These are phyloP conservation scores for Mycena metata DNA, from an alignment of 768 basidiomycete species.

Conservation along the genomic window DNA sequence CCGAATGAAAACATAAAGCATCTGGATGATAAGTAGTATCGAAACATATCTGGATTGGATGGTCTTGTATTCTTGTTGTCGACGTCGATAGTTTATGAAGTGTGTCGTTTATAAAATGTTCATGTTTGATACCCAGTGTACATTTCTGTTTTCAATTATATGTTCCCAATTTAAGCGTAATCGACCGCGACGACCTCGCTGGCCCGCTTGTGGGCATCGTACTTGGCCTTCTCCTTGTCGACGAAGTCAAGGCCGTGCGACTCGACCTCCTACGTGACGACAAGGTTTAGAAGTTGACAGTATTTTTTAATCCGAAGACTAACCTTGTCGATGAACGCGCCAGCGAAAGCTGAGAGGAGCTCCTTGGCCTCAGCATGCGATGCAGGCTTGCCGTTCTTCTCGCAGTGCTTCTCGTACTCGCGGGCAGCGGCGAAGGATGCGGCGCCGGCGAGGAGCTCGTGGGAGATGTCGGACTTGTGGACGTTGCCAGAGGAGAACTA, in stretches of 20 bases:
- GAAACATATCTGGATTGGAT: too few relatives aligned
- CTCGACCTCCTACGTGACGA: constrained; percentile 60
- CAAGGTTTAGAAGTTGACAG: constrained; percentile 36
- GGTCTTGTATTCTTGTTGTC: too few relatives aligned
- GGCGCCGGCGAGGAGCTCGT: constrained; percentile 69
- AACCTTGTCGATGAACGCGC: constrained; percentile 55
- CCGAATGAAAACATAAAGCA: too few relatives aligned
- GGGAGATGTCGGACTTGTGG: constrained; percentile 65
- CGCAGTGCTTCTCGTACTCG: constrained; percentile 50
- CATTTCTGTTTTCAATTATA: constrained; percentile 23
- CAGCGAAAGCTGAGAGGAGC: constrained; percentile 59
- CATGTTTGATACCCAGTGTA: not conserved
- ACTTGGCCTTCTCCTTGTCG: constrained; percentile 59
- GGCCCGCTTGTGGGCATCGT: constrained; percentile 39
- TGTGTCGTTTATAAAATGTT: too few relatives aligned
- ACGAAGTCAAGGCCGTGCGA: constrained; percentile 66
- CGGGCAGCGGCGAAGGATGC: constrained; percentile 55
- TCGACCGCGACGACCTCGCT: constrained; percentile 18
- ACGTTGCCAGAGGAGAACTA: constrained; percentile 45
- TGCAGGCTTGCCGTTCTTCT: constrained; percentile 56
- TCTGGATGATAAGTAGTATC: too few relatives aligned
- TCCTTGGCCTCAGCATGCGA: constrained; percentile 64
- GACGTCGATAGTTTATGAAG: not conserved
- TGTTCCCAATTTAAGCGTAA: constrained; percentile 5
- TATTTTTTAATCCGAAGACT: not conserved